These are phyloP conservation scores for Neurospora terricola DNA, from an alignment of 495 filamentous ascomycete species.

Conservation along the genomic window DNA sequence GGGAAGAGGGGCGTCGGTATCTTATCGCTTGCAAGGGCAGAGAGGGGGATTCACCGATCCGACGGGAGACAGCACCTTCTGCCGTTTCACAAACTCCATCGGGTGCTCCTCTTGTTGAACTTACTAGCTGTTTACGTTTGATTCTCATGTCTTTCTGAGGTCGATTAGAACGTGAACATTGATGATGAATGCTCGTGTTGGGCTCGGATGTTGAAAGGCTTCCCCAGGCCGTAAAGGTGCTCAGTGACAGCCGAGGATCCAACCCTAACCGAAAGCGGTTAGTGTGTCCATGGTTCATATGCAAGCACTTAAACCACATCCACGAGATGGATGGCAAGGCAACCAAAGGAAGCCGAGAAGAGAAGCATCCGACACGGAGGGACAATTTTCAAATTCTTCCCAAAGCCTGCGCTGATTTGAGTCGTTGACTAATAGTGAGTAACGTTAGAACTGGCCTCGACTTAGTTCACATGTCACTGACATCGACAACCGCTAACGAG, in stretches of 20 bases:
- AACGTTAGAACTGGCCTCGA: no score
- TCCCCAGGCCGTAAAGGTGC: neutral
- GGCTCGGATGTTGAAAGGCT: neutral
- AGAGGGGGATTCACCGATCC: neutral
- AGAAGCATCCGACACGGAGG: neutral
- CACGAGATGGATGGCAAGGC: neutral
- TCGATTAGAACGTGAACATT: neutral
- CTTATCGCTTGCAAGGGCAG: neutral
- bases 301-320: neutral
- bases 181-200: neutral
- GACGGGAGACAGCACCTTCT: neutral
- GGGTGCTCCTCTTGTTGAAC: neutral
- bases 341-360: neutral
- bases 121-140: neutral
- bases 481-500: neutral
- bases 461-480: no score
- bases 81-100: neutral
- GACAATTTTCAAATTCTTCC: neutral
- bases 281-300: neutral
- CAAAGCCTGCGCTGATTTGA: neutral
- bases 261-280: neutral
- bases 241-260: neutral
- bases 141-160: neutral
- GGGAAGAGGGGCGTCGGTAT: neutral
- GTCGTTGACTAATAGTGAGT: no score